A percentile compares a stretch with the other conserved stretches of the same genome.
Evolutionary conservation across 805 yeast genomes (phyloP).

Genomic region (Yamadazyma paraphyllophila): DNA sequence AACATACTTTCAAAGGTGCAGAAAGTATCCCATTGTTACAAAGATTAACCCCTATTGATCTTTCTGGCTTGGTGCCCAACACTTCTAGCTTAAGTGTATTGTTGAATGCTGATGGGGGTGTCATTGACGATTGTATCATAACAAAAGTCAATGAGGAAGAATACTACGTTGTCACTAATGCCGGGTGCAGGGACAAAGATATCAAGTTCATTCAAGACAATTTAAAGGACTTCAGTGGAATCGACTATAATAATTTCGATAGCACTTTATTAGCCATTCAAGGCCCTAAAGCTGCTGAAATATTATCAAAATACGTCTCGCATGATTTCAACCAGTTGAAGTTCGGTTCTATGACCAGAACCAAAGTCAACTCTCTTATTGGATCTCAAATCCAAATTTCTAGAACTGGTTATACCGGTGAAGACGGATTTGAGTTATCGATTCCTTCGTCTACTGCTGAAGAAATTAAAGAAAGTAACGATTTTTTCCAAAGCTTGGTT

Average conservation of each 20-base stretch:
- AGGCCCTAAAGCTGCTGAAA: slow-evolving; percentile 81
- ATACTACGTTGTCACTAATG: slow-evolving; percentile 91
- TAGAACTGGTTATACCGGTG: slow-evolving; percentile 97
- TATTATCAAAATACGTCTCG: slow-evolving; percentile 61
- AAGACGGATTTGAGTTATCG: slow-evolving; percentile 94
- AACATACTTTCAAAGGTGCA: slow-evolving; percentile 73
- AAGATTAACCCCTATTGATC: slow-evolving; percentile 85
- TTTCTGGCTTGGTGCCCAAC: slow-evolving; percentile 52
- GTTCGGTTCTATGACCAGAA: slow-evolving; percentile 58
- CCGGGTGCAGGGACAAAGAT: slow-evolving; percentile 89
- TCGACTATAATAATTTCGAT: slow-evolving; percentile 49
- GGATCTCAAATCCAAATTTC: slow-evolving; percentile 67
- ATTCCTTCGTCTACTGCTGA: slow-evolving; percentile 51
- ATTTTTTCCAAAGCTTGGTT: slow-evolving; percentile 60
- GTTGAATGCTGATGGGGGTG: slow-evolving; percentile 70
- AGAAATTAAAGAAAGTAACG: slow-evolving; percentile 45
- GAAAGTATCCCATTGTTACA: slow-evolving; percentile 69
- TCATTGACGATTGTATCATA: slow-evolving; percentile 90
- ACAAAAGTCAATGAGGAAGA: slow-evolving; percentile 76
- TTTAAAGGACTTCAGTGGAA: slow-evolving; percentile 36
- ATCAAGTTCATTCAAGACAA: slow-evolving; percentile 58
- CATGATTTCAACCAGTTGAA: slow-evolving; percentile 57
- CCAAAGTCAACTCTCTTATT: slow-evolving; percentile 42
- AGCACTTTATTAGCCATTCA: slow-evolving; percentile 86
- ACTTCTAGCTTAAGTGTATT: slow-evolving; percentile 76